Conservation (phyloP, 805 yeast genomes). For the Metschnikowia corniflorae region DNA sequence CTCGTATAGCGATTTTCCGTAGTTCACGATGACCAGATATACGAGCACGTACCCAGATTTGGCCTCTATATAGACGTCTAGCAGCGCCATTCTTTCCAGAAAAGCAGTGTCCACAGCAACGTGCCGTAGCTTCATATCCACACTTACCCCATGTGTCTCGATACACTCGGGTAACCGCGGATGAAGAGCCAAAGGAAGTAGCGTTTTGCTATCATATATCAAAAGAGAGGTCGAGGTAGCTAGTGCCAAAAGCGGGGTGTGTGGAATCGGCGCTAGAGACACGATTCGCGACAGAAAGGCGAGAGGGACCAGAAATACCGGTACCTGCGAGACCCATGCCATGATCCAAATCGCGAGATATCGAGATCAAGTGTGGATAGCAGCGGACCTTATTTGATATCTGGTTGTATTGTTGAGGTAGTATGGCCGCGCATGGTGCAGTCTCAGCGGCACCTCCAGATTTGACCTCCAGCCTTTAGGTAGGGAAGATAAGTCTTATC, state of each 20-base stretch:
- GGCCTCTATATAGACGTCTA: slow-evolving; percentile 15
- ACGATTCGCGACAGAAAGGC: slow-evolving; percentile 12
- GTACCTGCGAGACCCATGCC: slow-evolving; percentile 38
- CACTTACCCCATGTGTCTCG: slow-evolving; percentile 11
- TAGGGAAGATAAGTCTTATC: too few relatives aligned
- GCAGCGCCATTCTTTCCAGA: slow-evolving; percentile 19
- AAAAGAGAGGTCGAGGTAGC: slow-evolving; percentile 9
- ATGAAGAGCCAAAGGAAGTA: slow-evolving; percentile 17
- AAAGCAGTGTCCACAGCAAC: slow-evolving; percentile 35
- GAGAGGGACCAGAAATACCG: slow-evolving; percentile 27
- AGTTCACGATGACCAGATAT: slow-evolving; percentile 24
- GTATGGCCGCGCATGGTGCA: too few relatives aligned
- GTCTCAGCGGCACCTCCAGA: too few relatives aligned
- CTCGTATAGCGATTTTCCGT: slow-evolving; percentile 33
- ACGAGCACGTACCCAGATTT: slow-evolving; percentile 12
- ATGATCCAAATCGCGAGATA: slow-evolving; percentile 13
- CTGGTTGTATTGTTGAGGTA: too few relatives aligned
- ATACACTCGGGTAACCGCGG: slow-evolving; percentile 14
- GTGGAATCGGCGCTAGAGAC: slow-evolving; percentile 13
- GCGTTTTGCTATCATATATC: slow-evolving; percentile 10
- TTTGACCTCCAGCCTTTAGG: too few relatives aligned
- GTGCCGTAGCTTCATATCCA: slow-evolving; percentile 25
- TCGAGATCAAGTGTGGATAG: too few relatives aligned
- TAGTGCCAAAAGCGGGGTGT: slow-evolving; percentile 15
- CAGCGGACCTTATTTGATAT: too few relatives aligned